These are phyloP conservation scores for Arctostaphylos glauca DNA, from an alignment of 148 eudicot genomes.

Conservation along the genomic window DNA sequence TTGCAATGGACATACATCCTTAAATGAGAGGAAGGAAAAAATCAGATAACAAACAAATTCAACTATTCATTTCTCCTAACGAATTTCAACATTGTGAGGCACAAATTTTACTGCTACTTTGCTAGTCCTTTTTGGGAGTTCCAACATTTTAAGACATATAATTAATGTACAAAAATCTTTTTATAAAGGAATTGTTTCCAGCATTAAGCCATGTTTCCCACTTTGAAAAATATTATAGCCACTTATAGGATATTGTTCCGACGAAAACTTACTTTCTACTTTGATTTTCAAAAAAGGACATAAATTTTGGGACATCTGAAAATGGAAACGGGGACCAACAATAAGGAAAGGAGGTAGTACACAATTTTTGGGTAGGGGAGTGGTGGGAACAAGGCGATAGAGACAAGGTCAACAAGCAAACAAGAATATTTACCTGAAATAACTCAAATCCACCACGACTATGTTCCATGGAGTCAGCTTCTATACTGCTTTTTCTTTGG, in stretches of 20 bases:
- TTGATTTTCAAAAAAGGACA: background rate
- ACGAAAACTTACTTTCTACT: background rate
- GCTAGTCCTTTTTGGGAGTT: slow-evolving; percentile 1
- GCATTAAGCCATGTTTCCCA: background rate
- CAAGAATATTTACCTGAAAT: slow-evolving; percentile 21
- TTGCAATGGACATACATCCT: slow-evolving; percentile 46
- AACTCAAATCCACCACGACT: slow-evolving; percentile 11
- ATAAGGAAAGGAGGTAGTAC: background rate
- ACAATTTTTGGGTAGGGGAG: background rate
- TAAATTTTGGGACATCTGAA: background rate
- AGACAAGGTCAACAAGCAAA: background rate
- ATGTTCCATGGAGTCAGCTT: slow-evolving; percentile 7
- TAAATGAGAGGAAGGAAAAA: slow-evolving; percentile 8
- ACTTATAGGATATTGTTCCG: background rate
- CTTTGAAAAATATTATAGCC: background rate
- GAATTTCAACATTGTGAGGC: background rate
- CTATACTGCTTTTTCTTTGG: background rate
- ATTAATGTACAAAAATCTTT: background rate
- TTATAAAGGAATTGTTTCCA: background rate
- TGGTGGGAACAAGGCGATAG: background rate
- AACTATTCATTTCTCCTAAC: background rate
- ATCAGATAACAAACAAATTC: slow-evolving; percentile 9
- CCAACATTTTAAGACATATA: background rate
- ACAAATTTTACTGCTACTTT: background rate
- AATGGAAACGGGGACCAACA: background rate